Conservation (phyloP, 352 stramenopile species). For the Pythium scleroteichum region DNA sequence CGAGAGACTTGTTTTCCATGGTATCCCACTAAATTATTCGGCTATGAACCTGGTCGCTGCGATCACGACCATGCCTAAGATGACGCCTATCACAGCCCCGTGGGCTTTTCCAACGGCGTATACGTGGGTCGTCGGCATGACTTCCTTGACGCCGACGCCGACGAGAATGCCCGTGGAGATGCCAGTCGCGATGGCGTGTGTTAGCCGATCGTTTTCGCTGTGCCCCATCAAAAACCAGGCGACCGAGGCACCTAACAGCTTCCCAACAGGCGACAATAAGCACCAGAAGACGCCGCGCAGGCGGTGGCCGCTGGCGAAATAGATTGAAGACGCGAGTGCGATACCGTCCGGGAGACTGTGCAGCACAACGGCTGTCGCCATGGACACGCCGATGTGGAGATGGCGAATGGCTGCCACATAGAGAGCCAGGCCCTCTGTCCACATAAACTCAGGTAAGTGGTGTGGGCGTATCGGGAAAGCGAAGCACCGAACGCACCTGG, state of each 20-base stretch:
- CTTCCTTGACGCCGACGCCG: constrained; percentile 28
- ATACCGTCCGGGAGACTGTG: constrained; percentile 34
- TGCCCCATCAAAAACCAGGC: constrained; percentile 27
- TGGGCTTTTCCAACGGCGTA: constrained; percentile 29
- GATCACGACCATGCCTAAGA: constrained; percentile 19
- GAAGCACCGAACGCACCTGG: constrained; percentile 21
- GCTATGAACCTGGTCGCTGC: constrained; percentile 18
- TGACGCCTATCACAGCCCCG: constrained; percentile 16
- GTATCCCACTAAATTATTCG: neutral
- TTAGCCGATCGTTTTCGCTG: constrained; percentile 13
- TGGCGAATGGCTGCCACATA: constrained; percentile 23
- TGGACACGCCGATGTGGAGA: constrained; percentile 23
- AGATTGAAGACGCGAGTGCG: constrained; percentile 31
- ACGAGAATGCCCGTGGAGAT: constrained; percentile 24
- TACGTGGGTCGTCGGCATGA: constrained; percentile 31
- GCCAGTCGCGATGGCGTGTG: constrained; percentile 20
- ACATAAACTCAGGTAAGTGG: neutral
- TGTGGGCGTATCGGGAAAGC: neutral
- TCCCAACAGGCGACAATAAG: constrained; percentile 24
- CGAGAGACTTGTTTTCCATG: neutral
- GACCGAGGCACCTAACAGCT: constrained; percentile 17
- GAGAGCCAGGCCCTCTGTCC: constrained; percentile 26
- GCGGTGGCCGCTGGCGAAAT: constrained; percentile 30
- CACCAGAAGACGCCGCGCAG: constrained; percentile 29
- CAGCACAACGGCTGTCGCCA: constrained; percentile 21